Evolutionary conservation across 371 early-diverging fungal genomes (phyloP), one percentile per base, ranked within the genome.

Genomic region (Mortierella sp.): DNA sequence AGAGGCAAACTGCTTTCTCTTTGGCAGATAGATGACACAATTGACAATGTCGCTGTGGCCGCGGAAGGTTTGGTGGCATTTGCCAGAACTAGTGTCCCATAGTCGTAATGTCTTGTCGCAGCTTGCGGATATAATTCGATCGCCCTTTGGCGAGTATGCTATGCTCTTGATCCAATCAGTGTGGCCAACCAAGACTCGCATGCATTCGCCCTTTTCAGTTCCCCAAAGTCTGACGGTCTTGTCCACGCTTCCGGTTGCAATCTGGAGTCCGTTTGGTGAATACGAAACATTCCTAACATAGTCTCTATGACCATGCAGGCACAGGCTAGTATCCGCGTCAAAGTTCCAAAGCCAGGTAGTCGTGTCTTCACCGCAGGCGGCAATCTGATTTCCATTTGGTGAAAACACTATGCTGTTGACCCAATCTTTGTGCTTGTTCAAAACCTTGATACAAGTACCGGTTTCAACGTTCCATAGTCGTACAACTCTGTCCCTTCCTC

Each of bases 41-140:
- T 19, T 47, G 6, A 47, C 47, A n/a, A 19, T 47, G 22, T 47
- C 47, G 22, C 17, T 47, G 19, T 47, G 47, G 22, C 47, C 47
- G 3, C 0, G 10, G 47, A 47, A 19, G 5, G 22, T 22, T 19
- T 47, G 47, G 0, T 5, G 84, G 81, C 83, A 64, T 2, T n/a
- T 28, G 2, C 62, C 62, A 26, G 31, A 15, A 29, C 7, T 9
- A 28, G 28, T n/a, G 15, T 61, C 49, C 62, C 62, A 61, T 26
- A 61, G 43, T 2, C 40, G n/a, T 3, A 61, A 26, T 1, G 61
- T 43, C 7, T 40, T 40, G 13, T 61, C 61, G 10, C 22, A 23
- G 28, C 61, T 43, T 2, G 34, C 26, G 2, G 61, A 40, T 19
- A 40, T 42, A 15, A 61, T 7, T 29, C 22, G 61, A 22, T 61